These are phyloP conservation scores for Hymenoscyphus fructigenus DNA, from an alignment of 2,329 filamentous ascomycete genomes.

Conservation along the genomic window DNA sequence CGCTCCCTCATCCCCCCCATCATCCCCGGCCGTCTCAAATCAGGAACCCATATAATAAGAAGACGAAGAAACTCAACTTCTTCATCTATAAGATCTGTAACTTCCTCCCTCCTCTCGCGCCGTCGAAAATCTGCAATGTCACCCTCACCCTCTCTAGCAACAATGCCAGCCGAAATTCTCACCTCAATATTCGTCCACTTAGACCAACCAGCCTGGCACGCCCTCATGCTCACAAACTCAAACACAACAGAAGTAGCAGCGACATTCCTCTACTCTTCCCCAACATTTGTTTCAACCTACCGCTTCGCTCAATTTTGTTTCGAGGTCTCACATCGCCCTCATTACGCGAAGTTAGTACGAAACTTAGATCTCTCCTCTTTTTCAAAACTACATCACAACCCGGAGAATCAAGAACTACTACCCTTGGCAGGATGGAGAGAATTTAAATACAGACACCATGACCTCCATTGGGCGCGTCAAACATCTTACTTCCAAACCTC, in stretches of 20 bases:
- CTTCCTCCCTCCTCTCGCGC: slow-evolving; percentile 17
- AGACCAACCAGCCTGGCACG: slow-evolving; percentile 16
- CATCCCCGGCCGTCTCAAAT: slow-evolving; percentile 2
- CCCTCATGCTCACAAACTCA: slow-evolving; percentile 22
- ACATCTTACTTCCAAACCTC: background rate
- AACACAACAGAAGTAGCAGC: slow-evolving; percentile 23
- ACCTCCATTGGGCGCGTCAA: slow-evolving; percentile 10
- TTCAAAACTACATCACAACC: background rate
- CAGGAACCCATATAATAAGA: slow-evolving; percentile 3
- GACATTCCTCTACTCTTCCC: slow-evolving; percentile 21
- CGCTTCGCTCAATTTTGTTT: slow-evolving; percentile 30
- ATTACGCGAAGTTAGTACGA: slow-evolving; percentile 24
- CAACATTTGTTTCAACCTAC: slow-evolving; percentile 28
- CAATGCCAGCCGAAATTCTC: slow-evolving; percentile 26
- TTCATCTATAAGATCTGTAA: slow-evolving; percentile 19
- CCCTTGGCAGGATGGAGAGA: slow-evolving; percentile 29
- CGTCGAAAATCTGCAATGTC: slow-evolving; percentile 11
- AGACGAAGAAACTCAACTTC: slow-evolving; percentile 17
- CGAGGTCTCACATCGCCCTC: slow-evolving; percentile 19
- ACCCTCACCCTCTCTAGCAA: slow-evolving; percentile 17
- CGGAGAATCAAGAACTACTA: slow-evolving; percentile 5
- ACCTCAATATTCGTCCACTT: slow-evolving; percentile 23
- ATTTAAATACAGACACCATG: slow-evolving; percentile 25
- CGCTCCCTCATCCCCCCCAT: slow-evolving; percentile 18
- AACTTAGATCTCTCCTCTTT: slow-evolving; percentile 27